Base-by-base conservation (phyloP, 805 yeast species). In the Candida ortonii region DNA sequence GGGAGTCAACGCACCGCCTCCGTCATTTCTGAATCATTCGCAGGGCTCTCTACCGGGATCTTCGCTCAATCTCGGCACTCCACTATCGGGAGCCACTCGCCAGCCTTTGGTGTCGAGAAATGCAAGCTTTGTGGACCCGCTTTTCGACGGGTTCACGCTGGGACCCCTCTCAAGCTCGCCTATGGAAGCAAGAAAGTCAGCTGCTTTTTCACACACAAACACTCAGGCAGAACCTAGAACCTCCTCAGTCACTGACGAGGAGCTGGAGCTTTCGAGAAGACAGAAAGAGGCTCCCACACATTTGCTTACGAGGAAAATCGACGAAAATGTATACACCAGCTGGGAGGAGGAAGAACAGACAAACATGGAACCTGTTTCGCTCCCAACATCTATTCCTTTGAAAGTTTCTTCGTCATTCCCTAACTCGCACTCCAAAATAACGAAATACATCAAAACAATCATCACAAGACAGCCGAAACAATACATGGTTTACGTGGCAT, bases 401-500 rank as follows among this genome's bases (percentile, higher is more conserved):
- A 22, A 16, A 24, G 30, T 11, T 14, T 10, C 38, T 4, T 27
- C 24, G 11, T 10, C 15, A 14, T 31, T 24, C 14, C 34, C 15
- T 18, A 36, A 28, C 17, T 28, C 49, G 22, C 44, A 34, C 14
- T 27, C 49, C 3, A 47, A 38, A 28, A 26, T 52, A 8, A 34
- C 34, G 24, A 41, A 39, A 22, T 56, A 51, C 35, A 55, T 56
- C 25, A 47, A 45, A 28, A 48, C 52, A 2, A 41, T 56, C 7
- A 56, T 56, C 14, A 48, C 49, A 3, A 46, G 47, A 34, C 56
- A 52, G 27, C 57, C 50, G 12, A 38, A 34, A 15, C 49, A 44
- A 25, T 52, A 51, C 40, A 42, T 44, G 38, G 38, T 46, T 4
- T 56, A 56, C 30, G 44, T 52, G 19, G 55, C 59, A 3, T 56